Conservation (phyloP, 208 protist genomes). For the Phytomonas francai region DNA sequence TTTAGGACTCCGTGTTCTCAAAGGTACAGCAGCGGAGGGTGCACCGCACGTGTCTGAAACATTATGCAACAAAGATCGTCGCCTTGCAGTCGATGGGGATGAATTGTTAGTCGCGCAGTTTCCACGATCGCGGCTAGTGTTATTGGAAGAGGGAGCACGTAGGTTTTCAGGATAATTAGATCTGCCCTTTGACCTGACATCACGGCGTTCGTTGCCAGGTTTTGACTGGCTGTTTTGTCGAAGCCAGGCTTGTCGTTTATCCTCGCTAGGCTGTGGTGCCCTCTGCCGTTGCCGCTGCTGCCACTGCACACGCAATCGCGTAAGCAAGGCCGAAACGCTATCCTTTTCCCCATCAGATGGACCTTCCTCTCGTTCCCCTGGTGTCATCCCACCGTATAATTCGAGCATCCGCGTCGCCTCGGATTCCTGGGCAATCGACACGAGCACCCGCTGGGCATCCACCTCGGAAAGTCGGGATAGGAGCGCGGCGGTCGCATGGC, state of each 20-base stretch:
- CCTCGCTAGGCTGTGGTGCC: neutral
- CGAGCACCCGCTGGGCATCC: constrained; percentile 13
- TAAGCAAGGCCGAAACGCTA: neutral
- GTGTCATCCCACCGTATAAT: constrained; percentile 14
- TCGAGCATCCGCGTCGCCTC: constrained; percentile 14
- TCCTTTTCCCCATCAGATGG: neutral
- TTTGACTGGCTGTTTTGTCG: neutral
- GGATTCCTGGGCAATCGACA: constrained; percentile 10
- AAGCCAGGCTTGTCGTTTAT: neutral
- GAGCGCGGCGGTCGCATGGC: constrained; percentile 14
- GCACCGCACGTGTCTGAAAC: neutral
- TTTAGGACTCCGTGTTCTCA: neutral
- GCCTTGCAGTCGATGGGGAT: neutral
- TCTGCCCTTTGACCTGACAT: neutral
- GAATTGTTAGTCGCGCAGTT: neutral
- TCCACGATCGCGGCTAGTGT: neutral
- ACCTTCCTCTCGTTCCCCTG: neutral
- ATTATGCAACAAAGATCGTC: neutral
- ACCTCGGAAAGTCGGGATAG: constrained; percentile 14
- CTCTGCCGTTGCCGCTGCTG: neutral
- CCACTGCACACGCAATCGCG: neutral
- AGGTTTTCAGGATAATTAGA: neutral
- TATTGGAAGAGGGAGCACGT: neutral
- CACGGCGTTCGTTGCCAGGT: neutral
- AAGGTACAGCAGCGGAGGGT: neutral